phyloP scores from a whole-genome alignment of 2,329 filamentous ascomycete genomes.

The Hypoxylon sp. region DNA sequence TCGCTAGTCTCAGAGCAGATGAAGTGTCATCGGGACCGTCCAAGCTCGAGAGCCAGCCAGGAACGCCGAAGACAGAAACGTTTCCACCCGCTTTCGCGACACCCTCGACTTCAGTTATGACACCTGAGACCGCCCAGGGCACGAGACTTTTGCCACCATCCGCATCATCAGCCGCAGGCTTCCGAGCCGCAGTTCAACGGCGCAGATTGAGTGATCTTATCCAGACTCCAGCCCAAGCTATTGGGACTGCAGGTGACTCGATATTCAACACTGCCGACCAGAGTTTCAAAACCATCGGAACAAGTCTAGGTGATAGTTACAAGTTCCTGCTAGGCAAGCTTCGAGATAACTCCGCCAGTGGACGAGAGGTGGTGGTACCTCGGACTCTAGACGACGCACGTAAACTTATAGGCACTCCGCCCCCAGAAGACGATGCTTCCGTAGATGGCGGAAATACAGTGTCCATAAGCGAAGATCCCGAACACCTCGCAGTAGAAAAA shows the following conservation, averaged over 20 bases:
- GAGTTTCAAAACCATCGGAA: slow-evolving; percentile 90
- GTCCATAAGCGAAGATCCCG: slow-evolving; percentile 56
- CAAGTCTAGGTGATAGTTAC: slow-evolving; percentile 90
- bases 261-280: slow-evolving; percentile 91
- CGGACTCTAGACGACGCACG: slow-evolving; percentile 94
- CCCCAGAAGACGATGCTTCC: slow-evolving; percentile 70
- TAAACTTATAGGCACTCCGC: slow-evolving; percentile 83
- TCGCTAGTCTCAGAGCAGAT: slow-evolving; percentile 86
- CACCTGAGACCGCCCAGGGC: slow-evolving; percentile 48
- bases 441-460: slow-evolving; percentile 68
- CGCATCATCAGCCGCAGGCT: slow-evolving; percentile 56
- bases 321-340: slow-evolving; percentile 92
- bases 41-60: slow-evolving; percentile 64
- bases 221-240: slow-evolving; percentile 82
- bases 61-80: slow-evolving; percentile 64
- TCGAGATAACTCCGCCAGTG: slow-evolving; percentile 72
- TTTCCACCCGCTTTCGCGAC: slow-evolving; percentile 66
- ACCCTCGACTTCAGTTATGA: slow-evolving; percentile 48
- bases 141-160: slow-evolving; percentile 55
- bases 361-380: slow-evolving; percentile 72
- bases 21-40: slow-evolving; percentile 76
- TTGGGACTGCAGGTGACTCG: slow-evolving; percentile 85
- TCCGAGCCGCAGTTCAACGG: slow-evolving; percentile 61
- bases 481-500: slow-evolving; percentile 48
- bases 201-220: slow-evolving; percentile 88